A percentile compares a stretch with the other conserved stretches of the same genome.
Evolutionary conservation across 768 basidiomycete species (phyloP).

Genomic region (Mycena sanguinolenta): DNA sequence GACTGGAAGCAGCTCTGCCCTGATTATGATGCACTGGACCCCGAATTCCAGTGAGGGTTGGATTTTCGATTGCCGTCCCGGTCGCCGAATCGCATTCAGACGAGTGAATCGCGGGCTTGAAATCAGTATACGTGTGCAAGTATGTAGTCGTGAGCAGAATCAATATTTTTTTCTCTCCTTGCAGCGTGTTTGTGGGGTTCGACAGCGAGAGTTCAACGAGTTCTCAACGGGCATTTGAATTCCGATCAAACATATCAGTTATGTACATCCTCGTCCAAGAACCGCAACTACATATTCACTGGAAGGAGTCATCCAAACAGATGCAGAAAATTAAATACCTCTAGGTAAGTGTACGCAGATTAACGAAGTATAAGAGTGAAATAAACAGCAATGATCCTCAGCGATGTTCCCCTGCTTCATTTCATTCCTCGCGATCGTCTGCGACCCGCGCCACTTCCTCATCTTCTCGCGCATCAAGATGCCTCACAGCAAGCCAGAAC

Average conservation of each 20-base stretch:
- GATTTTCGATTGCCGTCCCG: not conserved
- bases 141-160: not conserved
- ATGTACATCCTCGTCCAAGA: no score
- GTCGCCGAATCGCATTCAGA: not conserved
- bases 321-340: no score
- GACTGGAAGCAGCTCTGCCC: constrained; percentile 50
- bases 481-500: constrained; percentile 56
- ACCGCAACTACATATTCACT: no score
- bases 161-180: not conserved
- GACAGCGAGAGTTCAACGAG: no score
- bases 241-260: no score
- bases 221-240: no score
- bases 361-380: no score
- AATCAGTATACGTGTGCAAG: not conserved
- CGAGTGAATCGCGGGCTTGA: not conserved
- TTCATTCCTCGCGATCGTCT: not conserved
- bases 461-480: constrained; percentile 20
- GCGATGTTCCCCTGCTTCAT: no score
- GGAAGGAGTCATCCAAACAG: no score
- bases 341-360: no score
- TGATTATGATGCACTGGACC: constrained; percentile 41
- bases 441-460: not conserved
- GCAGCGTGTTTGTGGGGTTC: no score
- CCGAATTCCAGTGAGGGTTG: constrained; percentile 44
- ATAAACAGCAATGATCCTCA: no score